Conservation (phyloP, 1,284 basidiomycete species). For the Ceratobasidium sp. region DNA sequence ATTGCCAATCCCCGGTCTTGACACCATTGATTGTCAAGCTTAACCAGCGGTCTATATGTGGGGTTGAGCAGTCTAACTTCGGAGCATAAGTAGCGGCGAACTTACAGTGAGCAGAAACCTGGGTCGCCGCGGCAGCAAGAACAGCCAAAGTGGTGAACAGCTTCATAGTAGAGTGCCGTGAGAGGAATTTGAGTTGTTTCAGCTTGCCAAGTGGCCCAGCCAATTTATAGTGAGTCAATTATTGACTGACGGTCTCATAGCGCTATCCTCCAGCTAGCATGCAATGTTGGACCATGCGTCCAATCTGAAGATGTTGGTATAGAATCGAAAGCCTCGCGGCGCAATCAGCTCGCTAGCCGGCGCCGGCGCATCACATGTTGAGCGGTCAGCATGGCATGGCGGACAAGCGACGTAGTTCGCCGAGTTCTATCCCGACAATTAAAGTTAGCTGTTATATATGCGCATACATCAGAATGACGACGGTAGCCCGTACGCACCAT, state of each 20-base stretch:
- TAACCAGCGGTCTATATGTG: conserved; percentile 44
- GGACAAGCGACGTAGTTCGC: background rate
- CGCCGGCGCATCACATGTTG: conserved; percentile 9
- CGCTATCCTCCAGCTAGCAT: background rate
- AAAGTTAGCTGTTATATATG: background rate
- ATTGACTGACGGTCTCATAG: background rate
- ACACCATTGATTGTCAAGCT: conserved; percentile 41
- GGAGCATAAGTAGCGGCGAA: background rate
- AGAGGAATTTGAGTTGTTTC: conserved; percentile 5
- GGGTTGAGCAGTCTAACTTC: background rate
- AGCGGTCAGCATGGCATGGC: background rate
- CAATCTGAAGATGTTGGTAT: conserved; percentile 33
- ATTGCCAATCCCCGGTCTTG: conserved; percentile 43
- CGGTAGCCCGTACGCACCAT: conserved; percentile 12
- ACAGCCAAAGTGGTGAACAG: conserved; percentile 25
- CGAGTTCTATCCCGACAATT: conserved; percentile 14
- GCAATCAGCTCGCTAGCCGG: background rate
- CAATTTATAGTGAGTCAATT: conserved; percentile 19
- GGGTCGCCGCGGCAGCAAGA: conserved; percentile 34
- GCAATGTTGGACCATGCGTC: conserved; percentile 30
- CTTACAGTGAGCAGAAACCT: conserved; percentile 46
- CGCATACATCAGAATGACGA: conserved; percentile 35
- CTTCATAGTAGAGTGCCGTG: conserved; percentile 21
- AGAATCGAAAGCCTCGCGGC: conserved; percentile 18
- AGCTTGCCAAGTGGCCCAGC: background rate